These are phyloP conservation scores for Daedaleopsis nitida DNA, from an alignment of 768 basidiomycete species.

Conservation along the genomic window DNA sequence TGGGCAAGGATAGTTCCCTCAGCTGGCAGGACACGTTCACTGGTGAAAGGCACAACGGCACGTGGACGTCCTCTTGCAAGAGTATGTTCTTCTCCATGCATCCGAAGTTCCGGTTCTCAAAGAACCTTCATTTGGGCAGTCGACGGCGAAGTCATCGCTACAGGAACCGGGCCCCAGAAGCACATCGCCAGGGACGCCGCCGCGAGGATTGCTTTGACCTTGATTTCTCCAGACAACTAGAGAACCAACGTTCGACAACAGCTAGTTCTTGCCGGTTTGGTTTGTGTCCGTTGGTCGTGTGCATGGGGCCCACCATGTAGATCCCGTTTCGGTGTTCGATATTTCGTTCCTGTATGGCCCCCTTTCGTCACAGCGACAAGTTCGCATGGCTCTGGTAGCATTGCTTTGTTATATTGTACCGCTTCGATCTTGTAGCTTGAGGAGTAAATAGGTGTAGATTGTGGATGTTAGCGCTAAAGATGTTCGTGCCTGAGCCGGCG, in stretches of 20 bases:
- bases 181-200: constrained; percentile 33
- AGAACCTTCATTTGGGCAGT: constrained; percentile 38
- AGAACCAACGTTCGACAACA: background rate
- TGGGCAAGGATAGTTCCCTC: constrained; percentile 42
- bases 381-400: background rate
- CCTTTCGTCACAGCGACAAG: background rate
- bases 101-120: background rate
- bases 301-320: background rate
- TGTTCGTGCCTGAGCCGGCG: background rate
- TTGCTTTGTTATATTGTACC: background rate
- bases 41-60: constrained; percentile 47
- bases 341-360: background rate
- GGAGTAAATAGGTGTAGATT: background rate
- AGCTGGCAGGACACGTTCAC: constrained; percentile 54
- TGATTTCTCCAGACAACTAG: background rate
- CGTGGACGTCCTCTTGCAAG: constrained; percentile 64
- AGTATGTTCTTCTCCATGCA: constrained; percentile 37
- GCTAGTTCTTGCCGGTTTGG: background rate
- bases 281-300: background rate
- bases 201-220: constrained; percentile 15
- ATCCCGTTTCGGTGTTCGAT: background rate
- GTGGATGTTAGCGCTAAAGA: background rate
- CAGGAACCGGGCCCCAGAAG: constrained; percentile 53
- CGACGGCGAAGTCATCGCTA: constrained; percentile 48
- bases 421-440: background rate